A percentile compares a stretch with the other conserved stretches of the same genome.
Evolutionary conservation across 225 moss, liverwort and hornwort species (phyloP).

Genomic region (Lunularia cruciata): DNA sequence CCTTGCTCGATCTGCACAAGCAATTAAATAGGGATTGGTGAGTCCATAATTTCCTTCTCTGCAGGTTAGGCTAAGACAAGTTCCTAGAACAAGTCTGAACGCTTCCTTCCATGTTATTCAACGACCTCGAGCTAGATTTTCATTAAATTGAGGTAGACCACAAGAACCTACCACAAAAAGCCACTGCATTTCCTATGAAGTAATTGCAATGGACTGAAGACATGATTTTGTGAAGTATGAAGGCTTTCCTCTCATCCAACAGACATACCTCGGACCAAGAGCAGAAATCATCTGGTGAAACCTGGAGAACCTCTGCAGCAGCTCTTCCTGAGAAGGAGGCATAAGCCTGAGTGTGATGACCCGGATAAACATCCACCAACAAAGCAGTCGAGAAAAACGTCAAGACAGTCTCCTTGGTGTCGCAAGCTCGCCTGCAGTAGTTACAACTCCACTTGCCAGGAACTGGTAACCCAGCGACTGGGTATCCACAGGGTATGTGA

Average conservation of each 20-base stretch:
- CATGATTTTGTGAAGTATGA: too few species aligned
- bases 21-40: too few species aligned
- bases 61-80: too few species aligned
- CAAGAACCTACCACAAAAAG: too few species aligned
- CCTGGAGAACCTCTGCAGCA: conserved; percentile 49
- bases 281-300: conserved; percentile 50
- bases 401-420: conserved; percentile 37
- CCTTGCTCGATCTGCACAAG: conserved; percentile 53
- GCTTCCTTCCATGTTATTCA: too few species aligned
- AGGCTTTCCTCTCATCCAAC: too few species aligned
- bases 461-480: conserved; percentile 31
- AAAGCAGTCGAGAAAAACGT: conserved; percentile 39
- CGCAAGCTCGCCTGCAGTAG: conserved; percentile 44
- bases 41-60: too few species aligned
- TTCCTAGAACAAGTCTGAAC: too few species aligned
- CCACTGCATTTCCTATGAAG: too few species aligned
- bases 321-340: conserved; percentile 52
- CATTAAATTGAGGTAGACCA: too few species aligned
- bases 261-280: conserved; percentile 43
- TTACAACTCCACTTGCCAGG: conserved; percentile 47
- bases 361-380: conserved; percentile 43
- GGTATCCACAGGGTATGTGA: conserved; percentile 46
- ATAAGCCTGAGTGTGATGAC: conserved; percentile 40
- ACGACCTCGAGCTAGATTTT: too few species aligned
- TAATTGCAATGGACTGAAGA: too few species aligned